A percentile compares a stretch with the other conserved stretches of the same genome.
Evolutionary conservation across 768 basidiomycete species (phyloP).

Genomic region (Kwoniella pini): DNA sequence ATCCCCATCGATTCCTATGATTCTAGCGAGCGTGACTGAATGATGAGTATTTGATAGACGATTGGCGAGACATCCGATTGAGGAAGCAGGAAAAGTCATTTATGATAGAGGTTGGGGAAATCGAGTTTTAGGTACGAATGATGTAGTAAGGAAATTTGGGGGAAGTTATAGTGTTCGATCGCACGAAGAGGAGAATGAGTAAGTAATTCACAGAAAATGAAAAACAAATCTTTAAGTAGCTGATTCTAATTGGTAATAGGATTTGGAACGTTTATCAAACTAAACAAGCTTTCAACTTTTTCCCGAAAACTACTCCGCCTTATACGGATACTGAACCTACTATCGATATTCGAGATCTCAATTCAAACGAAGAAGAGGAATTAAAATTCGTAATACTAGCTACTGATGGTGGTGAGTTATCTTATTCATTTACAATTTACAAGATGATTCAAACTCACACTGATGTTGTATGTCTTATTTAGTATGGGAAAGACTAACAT

Average conservation of each 20-base stretch:
- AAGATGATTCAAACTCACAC: too few relatives aligned
- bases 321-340: slow-evolving; percentile 22
- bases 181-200: slow-evolving; percentile 2
- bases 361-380: slow-evolving; percentile 12
- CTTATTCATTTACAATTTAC: too few relatives aligned
- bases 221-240: too few relatives aligned
- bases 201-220: neutral
- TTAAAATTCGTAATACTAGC: slow-evolving; percentile 32
- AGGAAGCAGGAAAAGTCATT: slow-evolving; percentile 16
- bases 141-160: slow-evolving; percentile 3
- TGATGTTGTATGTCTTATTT: neutral
- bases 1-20: too few relatives aligned
- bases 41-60: too few relatives aligned
- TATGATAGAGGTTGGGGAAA: slow-evolving; percentile 18
- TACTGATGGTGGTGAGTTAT: slow-evolving; percentile 30
- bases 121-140: neutral
- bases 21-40: too few relatives aligned
- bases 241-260: slow-evolving; percentile 8
- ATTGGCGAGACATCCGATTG: slow-evolving; percentile 5
- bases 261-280: slow-evolving; percentile 20
- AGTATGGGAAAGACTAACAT: slow-evolving; percentile 38
- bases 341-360: slow-evolving; percentile 21
- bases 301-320: neutral
- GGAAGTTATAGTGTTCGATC: neutral
- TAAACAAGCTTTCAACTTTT: slow-evolving; percentile 1